Evolutionary conservation across 2,329 filamentous ascomycete genomes (phyloP).

Genomic region (Ophiostoma sp.): DNA sequence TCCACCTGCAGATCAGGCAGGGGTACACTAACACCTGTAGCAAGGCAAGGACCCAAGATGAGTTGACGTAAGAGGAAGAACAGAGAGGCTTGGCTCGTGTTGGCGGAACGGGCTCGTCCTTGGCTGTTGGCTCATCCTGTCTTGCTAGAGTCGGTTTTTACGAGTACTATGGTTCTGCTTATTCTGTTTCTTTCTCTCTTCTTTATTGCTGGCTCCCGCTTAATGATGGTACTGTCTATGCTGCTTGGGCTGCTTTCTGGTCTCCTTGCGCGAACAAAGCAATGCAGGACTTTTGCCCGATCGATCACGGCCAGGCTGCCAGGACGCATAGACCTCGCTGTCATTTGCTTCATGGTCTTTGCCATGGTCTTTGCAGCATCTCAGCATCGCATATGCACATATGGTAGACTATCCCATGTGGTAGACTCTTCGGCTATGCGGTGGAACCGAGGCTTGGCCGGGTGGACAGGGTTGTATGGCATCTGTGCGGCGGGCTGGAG

Average conservation of each 20-base stretch:
- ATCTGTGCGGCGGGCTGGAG: background rate
- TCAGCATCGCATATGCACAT: background rate
- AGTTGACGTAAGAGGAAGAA: constrained; percentile 6
- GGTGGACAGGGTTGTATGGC: background rate
- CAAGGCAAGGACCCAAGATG: background rate
- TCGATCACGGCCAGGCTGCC: background rate
- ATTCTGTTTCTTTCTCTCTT: background rate
- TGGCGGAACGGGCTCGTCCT: constrained; percentile 10
- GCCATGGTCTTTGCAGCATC: background rate
- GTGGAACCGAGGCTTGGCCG: background rate
- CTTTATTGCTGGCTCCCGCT: background rate
- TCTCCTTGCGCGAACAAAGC: background rate
- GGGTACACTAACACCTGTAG: background rate
- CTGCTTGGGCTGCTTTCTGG: background rate
- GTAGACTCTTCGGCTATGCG: too few species aligned
- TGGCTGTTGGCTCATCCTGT: constrained; percentile 3
- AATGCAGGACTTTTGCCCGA: background rate
- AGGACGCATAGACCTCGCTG: background rate
- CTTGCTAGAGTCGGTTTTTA: background rate
- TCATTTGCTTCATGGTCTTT: background rate
- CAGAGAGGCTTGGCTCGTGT: background rate
- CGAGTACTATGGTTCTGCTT: background rate
- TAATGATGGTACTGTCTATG: background rate
- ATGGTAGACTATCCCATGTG: too few species aligned
- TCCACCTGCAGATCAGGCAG: background rate